Evolutionary conservation across 2,329 filamentous ascomycete genomes (phyloP).

Genomic region (Colletotrichum spinosum): DNA sequence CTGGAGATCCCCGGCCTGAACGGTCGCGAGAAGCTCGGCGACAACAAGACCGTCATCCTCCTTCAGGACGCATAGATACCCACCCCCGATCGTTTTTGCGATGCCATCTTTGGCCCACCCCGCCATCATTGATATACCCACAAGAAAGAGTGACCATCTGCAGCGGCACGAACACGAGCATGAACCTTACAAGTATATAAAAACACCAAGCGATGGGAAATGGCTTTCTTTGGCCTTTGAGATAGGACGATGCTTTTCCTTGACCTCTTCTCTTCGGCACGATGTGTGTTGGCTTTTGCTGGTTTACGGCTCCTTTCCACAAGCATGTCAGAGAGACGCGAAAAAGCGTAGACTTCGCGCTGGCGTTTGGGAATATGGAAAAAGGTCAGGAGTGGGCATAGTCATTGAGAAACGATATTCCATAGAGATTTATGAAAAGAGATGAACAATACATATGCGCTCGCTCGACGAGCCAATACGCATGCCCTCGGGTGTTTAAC

Average conservation of each 20-base stretch:
- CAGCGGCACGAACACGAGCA: too few relatives aligned
- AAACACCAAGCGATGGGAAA: too few relatives aligned
- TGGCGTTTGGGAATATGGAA: slow-evolving; percentile 30
- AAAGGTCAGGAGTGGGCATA: slow-evolving; percentile 26
- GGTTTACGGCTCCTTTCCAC: slow-evolving; percentile 16
- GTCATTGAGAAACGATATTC: slow-evolving; percentile 23
- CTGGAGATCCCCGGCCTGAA: slow-evolving; percentile 95
- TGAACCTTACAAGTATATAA: too few relatives aligned
- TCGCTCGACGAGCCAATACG: neutral
- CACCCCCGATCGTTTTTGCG: neutral
- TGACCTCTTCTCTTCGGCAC: neutral
- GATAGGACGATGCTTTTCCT: neutral
- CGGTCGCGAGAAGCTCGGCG: slow-evolving; percentile 88
- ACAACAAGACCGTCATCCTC: slow-evolving; percentile 82
- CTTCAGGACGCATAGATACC: slow-evolving; percentile 66
- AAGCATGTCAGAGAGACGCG: slow-evolving; percentile 11
- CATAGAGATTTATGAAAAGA: slow-evolving; percentile 24
- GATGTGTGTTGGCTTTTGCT: slow-evolving; percentile 1
- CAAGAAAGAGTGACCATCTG: neutral
- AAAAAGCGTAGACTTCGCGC: slow-evolving; percentile 12
- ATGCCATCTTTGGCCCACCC: neutral
- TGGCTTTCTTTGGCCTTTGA: too few relatives aligned
- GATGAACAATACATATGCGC: neutral
- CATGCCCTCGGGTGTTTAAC: slow-evolving; percentile 12
- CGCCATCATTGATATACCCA: neutral